Evolutionary conservation across 2,329 filamentous ascomycete genomes (phyloP).

Genomic region (Capronia epimyces): DNA sequence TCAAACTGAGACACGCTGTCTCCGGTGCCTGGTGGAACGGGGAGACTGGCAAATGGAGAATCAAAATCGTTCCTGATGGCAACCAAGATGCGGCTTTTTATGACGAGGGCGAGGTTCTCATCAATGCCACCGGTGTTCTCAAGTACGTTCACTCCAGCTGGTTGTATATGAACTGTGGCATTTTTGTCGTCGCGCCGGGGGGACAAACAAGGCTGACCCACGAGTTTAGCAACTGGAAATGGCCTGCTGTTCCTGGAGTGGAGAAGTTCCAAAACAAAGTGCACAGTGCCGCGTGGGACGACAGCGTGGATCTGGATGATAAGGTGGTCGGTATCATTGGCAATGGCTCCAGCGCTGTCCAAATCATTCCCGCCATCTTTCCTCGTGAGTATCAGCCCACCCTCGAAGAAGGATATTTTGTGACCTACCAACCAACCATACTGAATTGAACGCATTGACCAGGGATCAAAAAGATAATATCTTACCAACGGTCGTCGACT

Average conservation of each 20-base stretch:
- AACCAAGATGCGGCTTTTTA: constrained; percentile 37
- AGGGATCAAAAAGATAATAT: no score
- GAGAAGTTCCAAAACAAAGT: constrained; percentile 49
- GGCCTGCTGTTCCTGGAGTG: constrained; percentile 50
- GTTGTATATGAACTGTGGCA: not conserved
- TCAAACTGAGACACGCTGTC: constrained; percentile 29
- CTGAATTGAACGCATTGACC: no score
- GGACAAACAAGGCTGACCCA: not conserved
- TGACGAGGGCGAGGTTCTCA: constrained; percentile 46
- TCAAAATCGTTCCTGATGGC: constrained; percentile 32
- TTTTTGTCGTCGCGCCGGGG: not conserved
- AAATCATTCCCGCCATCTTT: constrained; percentile 42
- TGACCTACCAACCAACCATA: no score
- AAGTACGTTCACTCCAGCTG: constrained; percentile 3
- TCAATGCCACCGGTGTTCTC: constrained; percentile 12
- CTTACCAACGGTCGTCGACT: constrained; percentile 18
- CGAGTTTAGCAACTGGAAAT: constrained; percentile 41
- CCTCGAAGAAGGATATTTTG: no score
- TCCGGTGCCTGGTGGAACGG: constrained; percentile 31
- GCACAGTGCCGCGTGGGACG: constrained; percentile 54
- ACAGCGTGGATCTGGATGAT: constrained; percentile 44
- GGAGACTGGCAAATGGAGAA: constrained; percentile 28
- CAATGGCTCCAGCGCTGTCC: constrained; percentile 51
- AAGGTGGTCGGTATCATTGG: constrained; percentile 53
- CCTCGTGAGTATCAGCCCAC: no score